A percentile compares a stretch with the other conserved stretches of the same genome.
Evolutionary conservation across 2,329 filamentous ascomycete species (phyloP).

Genomic region (Monilinia fructigena): DNA sequence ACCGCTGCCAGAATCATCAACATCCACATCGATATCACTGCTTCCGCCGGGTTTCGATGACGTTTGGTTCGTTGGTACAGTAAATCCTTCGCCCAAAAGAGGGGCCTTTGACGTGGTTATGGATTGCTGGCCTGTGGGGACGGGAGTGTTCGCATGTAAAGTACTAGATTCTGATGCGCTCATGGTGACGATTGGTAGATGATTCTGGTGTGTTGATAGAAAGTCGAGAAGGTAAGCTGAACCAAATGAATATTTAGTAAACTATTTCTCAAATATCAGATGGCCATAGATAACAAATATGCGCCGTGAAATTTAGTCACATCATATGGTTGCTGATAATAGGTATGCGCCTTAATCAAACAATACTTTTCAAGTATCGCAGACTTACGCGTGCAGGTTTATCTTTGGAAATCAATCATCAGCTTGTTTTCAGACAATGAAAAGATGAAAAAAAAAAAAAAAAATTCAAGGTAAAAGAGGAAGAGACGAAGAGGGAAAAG

Average conservation of each 20-base stretch:
- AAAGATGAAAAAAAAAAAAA: background rate
- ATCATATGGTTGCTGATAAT: conserved; percentile 1
- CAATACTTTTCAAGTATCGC: conserved; percentile 24
- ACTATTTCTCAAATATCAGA: conserved; percentile 18
- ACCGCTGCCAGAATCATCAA: conserved; percentile 37
- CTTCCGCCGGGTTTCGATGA: conserved; percentile 32
- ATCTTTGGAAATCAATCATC: conserved; percentile 14
- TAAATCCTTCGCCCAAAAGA: conserved; percentile 40
- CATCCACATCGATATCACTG: conserved; percentile 35
- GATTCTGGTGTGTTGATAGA: background rate
- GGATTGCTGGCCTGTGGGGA: conserved; percentile 29
- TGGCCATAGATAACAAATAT: conserved; percentile 25
- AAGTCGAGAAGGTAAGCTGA: background rate
- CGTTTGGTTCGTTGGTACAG: conserved; percentile 31
- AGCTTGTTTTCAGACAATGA: conserved; percentile 16
- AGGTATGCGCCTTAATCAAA: conserved; percentile 32
- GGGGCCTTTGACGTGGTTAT: conserved; percentile 36
- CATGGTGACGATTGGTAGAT: conserved; percentile 29
- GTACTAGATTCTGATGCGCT: conserved; percentile 38
- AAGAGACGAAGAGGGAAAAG: background rate
- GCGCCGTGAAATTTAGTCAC: conserved; percentile 25
- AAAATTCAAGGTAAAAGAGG: background rate
- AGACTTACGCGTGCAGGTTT: conserved; percentile 31
- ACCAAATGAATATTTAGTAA: background rate
- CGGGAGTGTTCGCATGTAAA: conserved; percentile 35